Conservation (phyloP, 495 filamentous ascomycete genomes). For the Aspergillus homomorphus region DNA sequence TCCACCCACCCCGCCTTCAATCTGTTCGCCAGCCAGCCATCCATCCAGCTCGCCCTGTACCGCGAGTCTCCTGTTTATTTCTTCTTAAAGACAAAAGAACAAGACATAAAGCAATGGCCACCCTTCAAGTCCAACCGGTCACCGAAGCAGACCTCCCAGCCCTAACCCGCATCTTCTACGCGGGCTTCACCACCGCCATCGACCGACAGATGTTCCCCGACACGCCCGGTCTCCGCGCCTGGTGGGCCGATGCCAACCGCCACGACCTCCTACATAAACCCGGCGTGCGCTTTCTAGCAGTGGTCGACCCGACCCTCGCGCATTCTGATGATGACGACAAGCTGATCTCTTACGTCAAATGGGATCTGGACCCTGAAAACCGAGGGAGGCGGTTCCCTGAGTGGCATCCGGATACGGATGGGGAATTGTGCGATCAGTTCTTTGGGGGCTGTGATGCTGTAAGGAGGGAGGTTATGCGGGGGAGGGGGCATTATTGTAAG, state of each 20-base stretch:
- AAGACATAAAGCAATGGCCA: background rate
- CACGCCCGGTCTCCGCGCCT: slow-evolving; percentile 22
- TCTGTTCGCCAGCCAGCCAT: no score
- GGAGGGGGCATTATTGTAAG: slow-evolving; percentile 19
- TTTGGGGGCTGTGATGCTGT: slow-evolving; percentile 11
- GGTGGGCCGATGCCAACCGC: slow-evolving; percentile 21
- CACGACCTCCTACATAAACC: slow-evolving; percentile 11
- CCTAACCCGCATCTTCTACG: slow-evolving; percentile 18
- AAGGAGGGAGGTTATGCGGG: slow-evolving; percentile 9
- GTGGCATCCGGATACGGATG: slow-evolving; percentile 17
- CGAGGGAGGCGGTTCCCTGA: slow-evolving; percentile 15
- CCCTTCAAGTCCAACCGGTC: background rate
- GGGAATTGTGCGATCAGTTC: slow-evolving; percentile 10
- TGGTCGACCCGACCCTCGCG: slow-evolving; percentile 9
- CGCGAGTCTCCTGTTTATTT: no score
- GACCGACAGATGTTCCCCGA: slow-evolving; percentile 20
- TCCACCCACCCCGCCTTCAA: no score
- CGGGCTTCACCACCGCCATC: slow-evolving; percentile 18
- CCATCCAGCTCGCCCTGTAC: no score
- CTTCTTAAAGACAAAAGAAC: no score
- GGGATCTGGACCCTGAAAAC: slow-evolving; percentile 16
- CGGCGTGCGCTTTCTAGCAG: slow-evolving; percentile 17
- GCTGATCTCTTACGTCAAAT: slow-evolving; percentile 24
- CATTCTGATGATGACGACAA: background rate
- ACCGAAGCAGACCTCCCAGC: slow-evolving; percentile 17